These are phyloP conservation scores for Globisporangium echinulatum DNA, from an alignment of 352 stramenopile genomes.

Conservation along the genomic window DNA sequence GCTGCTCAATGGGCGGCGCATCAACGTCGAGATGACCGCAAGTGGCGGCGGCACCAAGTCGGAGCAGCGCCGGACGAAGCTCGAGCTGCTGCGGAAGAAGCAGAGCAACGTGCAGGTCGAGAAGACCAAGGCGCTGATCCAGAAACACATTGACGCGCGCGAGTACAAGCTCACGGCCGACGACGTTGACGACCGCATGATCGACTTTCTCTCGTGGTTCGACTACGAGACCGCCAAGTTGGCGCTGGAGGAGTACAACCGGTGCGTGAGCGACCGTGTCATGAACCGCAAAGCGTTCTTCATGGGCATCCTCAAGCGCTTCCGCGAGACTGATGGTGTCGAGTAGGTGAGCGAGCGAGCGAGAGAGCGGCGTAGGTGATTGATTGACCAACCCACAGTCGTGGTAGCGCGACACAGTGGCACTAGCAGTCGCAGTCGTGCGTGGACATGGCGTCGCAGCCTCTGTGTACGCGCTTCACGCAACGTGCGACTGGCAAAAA, in stretches of 20 bases:
- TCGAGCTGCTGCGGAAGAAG: conserved; percentile 69
- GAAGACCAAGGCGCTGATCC: conserved; percentile 72
- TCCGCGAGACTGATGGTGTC: conserved; percentile 69
- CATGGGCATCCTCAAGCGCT: conserved; percentile 87
- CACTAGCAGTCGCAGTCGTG: too few relatives aligned
- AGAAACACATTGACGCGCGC: conserved; percentile 71
- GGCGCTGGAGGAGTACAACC: conserved; percentile 77
- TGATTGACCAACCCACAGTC: too few relatives aligned
- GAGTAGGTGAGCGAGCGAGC: conserved; percentile 22
- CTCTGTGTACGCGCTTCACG: too few relatives aligned
- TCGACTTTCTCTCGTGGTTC: conserved; percentile 85
- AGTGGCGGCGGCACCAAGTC: conserved; percentile 81
- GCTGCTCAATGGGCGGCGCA: conserved; percentile 69
- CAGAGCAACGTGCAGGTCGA: conserved; percentile 79
- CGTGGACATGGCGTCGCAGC: too few relatives aligned
- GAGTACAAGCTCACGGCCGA: conserved; percentile 70
- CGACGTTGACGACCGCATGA: conserved; percentile 84
- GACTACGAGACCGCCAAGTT: conserved; percentile 85
- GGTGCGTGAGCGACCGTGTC: conserved; percentile 62
- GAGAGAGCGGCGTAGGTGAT: conserved; percentile 4
- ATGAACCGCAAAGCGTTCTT: conserved; percentile 85
- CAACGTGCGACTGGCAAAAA: too few relatives aligned
- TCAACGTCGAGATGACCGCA: conserved; percentile 85
- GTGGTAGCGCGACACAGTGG: too few relatives aligned
- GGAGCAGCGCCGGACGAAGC: conserved; percentile 59